Evolutionary conservation across 441 rosid genomes (phyloP).

Genomic region (Adansonia madagascariensis): DNA sequence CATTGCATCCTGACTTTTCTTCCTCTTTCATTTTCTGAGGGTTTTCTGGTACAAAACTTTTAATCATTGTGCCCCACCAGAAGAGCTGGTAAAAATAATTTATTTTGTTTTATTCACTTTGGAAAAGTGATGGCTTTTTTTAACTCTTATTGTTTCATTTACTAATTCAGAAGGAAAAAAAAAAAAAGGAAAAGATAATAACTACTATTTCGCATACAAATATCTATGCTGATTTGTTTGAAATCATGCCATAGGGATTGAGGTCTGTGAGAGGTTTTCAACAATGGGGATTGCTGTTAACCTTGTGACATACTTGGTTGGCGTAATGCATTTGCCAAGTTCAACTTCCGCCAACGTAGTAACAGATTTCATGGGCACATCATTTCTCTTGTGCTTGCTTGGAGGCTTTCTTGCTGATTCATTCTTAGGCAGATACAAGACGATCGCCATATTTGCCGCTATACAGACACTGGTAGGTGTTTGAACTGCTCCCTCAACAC

Average conservation of each 20-base stretch:
- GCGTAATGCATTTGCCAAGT: constrained; percentile 50
- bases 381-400: constrained; percentile 45
- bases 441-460: constrained; percentile 44
- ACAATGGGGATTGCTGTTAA: constrained; percentile 55
- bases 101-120: no score
- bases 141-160: neutral
- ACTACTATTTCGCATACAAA: neutral
- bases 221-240: neutral
- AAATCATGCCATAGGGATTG: constrained; percentile 39
- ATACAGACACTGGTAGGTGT: constrained; percentile 39
- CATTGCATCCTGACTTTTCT: neutral
- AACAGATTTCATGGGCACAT: constrained; percentile 50
- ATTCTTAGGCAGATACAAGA: constrained; percentile 48
- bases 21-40: neutral
- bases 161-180: neutral
- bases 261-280: constrained; percentile 51
- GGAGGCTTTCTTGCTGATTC: constrained; percentile 57
- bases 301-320: constrained; percentile 51
- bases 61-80: neutral
- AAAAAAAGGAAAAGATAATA: no score
- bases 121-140: neutral
- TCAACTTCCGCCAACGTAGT: constrained; percentile 48
- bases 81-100: neutral
- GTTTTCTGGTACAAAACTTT: neutral
- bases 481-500: neutral